A percentile compares a stretch with the other conserved stretches of the same genome.
Conservation (phyloP, 169 alveolate genomes). For the Besnoitia besnoiti region DNA sequence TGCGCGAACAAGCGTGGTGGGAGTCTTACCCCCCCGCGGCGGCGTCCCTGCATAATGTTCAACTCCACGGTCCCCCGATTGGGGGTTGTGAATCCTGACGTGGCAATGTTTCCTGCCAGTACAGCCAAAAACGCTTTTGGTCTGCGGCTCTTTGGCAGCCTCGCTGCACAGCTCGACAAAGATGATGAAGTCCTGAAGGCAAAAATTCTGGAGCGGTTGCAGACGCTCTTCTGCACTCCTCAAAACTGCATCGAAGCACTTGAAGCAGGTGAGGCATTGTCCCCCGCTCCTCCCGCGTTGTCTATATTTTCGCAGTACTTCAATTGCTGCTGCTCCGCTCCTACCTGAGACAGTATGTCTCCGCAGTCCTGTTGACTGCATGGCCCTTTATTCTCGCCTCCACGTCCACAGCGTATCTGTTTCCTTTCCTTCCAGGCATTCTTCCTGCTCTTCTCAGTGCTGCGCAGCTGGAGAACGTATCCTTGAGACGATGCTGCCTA, state of each 20-base stretch:
- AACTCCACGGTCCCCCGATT: conserved; percentile 11
- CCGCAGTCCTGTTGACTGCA: too few species aligned
- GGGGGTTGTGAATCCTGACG: conserved; percentile 31
- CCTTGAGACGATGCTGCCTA: background rate
- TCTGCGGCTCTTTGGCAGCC: background rate
- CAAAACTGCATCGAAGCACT: conserved; percentile 22
- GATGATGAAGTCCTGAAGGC: background rate
- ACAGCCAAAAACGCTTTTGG: background rate
- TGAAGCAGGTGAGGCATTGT: conserved; percentile 6
- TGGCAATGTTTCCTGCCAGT: background rate
- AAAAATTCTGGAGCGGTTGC: background rate
- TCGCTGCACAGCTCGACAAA: background rate
- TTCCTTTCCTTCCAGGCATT: conserved; percentile 3
- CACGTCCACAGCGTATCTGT: too few species aligned
- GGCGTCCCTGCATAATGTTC: background rate
- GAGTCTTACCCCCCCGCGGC: too few species aligned
- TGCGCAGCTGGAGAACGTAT: background rate
- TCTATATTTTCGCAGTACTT: too few species aligned
- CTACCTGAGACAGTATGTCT: too few species aligned
- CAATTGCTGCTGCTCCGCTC: too few species aligned
- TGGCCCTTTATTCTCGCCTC: too few species aligned
- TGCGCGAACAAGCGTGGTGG: too few species aligned
- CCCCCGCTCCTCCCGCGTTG: too few species aligned
- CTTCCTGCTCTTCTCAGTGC: background rate
- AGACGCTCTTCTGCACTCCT: background rate